Evolutionary conservation across 1,284 basidiomycete genomes (phyloP), one percentile per base, ranked within the genome.

Genomic region (Abortiporus biennis): DNA sequence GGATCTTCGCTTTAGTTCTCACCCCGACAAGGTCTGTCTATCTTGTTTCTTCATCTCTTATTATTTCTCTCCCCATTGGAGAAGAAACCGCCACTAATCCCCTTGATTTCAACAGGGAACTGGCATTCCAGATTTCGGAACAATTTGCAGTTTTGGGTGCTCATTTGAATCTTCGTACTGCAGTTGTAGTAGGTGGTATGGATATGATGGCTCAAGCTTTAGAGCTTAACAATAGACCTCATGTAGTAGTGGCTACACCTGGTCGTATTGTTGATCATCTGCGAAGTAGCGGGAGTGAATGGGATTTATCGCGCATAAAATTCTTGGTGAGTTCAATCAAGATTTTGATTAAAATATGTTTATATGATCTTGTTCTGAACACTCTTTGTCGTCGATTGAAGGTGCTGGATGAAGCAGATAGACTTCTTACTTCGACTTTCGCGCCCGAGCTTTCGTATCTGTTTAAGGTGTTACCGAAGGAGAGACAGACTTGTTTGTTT

Each of bases 401-500:
- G 90, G 80, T 97, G 2, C 73, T 99, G 4, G 95, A 99, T 62
- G 95, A 99, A 68, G 96, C 96, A 0, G 96, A 99, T 68, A 74
- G 95, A 21, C 69, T 99, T 34, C 72, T 99, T 25, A 92, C 92
- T 1, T 72, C 87, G 0, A 94, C 92, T 0, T 99, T 99, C 58
- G 80, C 92, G 3, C 77, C 88, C 0, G 94, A 97, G 43, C 66
- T 99, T 31, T 75, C 80, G 0, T 80, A 85, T 58, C 63, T 97
- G 16, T 94, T 98, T 58, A 67, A 71, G 29, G 71, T 78, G 27
- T 71, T 99, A 15, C 93, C 96, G 0, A 74, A 78, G 34, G 78
- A 92, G 25, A 74, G 96, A 12, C 96, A 99, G 62, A 99, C 96
- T 0, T 89, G 93, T 49, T 75, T 99, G 21, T 99, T 99, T 63